Evolutionary conservation across 2,329 filamentous ascomycete genomes (phyloP).

Genomic region (Hypomyces rosellus): DNA sequence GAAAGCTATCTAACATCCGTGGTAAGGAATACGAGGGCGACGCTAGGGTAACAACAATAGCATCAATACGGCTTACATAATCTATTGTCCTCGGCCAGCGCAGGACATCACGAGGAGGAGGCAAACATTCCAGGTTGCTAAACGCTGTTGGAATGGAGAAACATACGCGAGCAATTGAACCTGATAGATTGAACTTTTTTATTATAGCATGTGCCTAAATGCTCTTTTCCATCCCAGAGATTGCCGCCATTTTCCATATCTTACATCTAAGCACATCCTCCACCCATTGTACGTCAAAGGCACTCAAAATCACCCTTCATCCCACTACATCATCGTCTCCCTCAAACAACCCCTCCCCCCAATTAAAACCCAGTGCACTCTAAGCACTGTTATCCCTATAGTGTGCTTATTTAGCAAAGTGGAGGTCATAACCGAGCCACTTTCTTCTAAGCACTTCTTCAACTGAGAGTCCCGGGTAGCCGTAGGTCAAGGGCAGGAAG

Average conservation of each 20-base stretch:
- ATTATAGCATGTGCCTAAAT: neutral
- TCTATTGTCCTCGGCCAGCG: neutral
- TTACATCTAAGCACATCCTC: neutral
- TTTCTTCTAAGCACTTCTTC: constrained; percentile 76
- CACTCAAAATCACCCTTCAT: neutral
- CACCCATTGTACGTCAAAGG: neutral
- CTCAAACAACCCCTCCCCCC: neutral
- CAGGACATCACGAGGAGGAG: too few relatives aligned
- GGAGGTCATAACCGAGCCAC: constrained; percentile 95
- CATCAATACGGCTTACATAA: neutral
- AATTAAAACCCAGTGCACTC: too few relatives aligned
- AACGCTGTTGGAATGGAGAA: too few relatives aligned
- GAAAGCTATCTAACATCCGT: neutral
- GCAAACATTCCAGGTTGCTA: too few relatives aligned
- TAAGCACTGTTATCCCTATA: too few relatives aligned
- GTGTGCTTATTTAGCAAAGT: constrained; percentile 85
- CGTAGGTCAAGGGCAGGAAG: constrained; percentile 93
- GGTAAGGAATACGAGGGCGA: too few relatives aligned
- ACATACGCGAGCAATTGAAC: too few relatives aligned
- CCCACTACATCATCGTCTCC: too few relatives aligned
- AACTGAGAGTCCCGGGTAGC: constrained; percentile 79
- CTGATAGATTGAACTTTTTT: neutral
- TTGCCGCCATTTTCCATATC: neutral
- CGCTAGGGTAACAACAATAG: too few relatives aligned
- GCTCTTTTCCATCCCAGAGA: neutral